phyloP scores from a whole-genome alignment of 2,329 filamentous ascomycete genomes.

The Colletotrichum theobromicola region DNA sequence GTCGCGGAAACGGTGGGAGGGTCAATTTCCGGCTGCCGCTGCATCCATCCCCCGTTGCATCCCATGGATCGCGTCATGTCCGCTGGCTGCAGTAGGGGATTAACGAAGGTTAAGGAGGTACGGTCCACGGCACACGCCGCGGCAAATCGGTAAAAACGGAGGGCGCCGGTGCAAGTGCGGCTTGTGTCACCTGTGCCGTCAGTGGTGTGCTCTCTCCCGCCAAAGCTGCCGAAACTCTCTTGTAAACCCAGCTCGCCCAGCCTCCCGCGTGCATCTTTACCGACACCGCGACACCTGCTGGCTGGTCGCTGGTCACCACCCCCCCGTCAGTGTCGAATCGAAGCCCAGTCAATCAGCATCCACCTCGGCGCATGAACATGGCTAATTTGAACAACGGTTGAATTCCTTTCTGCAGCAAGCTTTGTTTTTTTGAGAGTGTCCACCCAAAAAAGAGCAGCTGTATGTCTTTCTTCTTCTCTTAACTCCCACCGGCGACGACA shows the following conservation, averaged over 20 bases:
- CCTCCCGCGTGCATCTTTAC: background rate
- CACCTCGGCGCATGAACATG: constrained; percentile 18
- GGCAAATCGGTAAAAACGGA: background rate
- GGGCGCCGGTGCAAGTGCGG: background rate
- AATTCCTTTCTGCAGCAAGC: background rate
- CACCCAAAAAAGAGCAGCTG: background rate
- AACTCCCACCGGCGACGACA: background rate
- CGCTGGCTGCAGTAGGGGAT: background rate
- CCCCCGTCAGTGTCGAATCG: no score
- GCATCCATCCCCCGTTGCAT: background rate
- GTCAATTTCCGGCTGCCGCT: background rate
- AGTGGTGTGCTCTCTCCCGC: background rate
- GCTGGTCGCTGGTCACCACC: background rate
- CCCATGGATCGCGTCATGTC: background rate
- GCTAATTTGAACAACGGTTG: constrained; percentile 6
- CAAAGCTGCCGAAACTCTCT: background rate
- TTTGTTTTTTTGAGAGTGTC: background rate
- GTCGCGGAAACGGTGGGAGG: background rate
- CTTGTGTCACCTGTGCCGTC: background rate
- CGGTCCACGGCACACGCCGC: background rate
- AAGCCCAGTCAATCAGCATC: background rate
- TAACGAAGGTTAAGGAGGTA: background rate
- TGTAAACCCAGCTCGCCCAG: background rate
- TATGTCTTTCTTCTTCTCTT: background rate
- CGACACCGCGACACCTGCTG: background rate